Evolutionary conservation across 148 eudicot genomes (phyloP).

Genomic region (Beta vulgaris): DNA sequence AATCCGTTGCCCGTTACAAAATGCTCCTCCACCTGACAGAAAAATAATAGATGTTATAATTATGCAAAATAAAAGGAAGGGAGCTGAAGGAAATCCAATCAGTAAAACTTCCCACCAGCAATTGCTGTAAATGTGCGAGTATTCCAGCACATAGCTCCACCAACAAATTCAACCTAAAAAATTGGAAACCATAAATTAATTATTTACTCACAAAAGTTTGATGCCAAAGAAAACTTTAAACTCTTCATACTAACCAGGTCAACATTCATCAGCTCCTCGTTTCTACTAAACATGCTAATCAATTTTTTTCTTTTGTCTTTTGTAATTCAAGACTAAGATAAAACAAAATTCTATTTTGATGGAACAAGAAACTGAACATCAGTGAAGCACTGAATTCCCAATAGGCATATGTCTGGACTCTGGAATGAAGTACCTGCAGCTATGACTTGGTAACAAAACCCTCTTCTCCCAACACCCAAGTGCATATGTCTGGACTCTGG

Average conservation of each 20-base stretch:
- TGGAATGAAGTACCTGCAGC: not conserved
- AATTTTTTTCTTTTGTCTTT: not conserved
- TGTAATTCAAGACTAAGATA: not conserved
- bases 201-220: not conserved
- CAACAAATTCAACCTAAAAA: constrained; percentile 93
- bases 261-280: not conserved
- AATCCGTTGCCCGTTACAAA: constrained; percentile 78
- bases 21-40: constrained; percentile 86
- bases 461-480: not conserved
- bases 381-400: not conserved
- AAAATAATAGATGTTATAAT: constrained; percentile 12
- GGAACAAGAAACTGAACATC: not conserved
- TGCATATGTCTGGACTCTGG: not conserved
- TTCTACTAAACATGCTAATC: not conserved
- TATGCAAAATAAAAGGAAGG: not conserved
- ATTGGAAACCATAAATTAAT: constrained; percentile 1
- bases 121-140: constrained; percentile 92
- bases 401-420: not conserved
- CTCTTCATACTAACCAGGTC: not conserved
- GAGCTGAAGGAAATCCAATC: constrained; percentile 10
- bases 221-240: not conserved
- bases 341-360: not conserved
- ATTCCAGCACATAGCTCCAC: constrained; percentile 96
- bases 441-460: not conserved
- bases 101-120: constrained; percentile 56